phyloP scores from a whole-genome alignment of 2,329 filamentous ascomycete genomes.

The Pleomassaria siparia region DNA sequence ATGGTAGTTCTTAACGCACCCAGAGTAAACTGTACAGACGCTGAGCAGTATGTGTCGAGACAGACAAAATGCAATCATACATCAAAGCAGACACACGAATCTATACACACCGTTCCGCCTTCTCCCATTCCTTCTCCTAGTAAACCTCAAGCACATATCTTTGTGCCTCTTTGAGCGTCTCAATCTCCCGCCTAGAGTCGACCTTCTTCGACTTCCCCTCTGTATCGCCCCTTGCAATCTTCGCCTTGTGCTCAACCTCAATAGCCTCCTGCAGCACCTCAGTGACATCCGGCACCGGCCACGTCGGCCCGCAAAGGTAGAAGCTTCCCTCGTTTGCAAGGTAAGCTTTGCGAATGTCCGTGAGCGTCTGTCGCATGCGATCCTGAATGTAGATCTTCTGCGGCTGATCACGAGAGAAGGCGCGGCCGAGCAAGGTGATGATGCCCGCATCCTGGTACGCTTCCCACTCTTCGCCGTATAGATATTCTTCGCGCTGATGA shows the following conservation, averaged over 20 bases:
- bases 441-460: constrained; percentile 94
- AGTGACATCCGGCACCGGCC: constrained; percentile 97
- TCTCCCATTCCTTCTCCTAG: constrained; percentile 50
- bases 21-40: too few species aligned
- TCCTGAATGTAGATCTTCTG: constrained; percentile 99
- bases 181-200: constrained; percentile 86
- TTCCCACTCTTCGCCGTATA: constrained; percentile 99
- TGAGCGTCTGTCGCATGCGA: constrained; percentile 85
- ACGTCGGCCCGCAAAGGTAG: constrained; percentile 96
- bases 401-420: constrained; percentile 94
- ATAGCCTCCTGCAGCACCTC: constrained; percentile 93
- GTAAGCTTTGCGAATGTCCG: constrained; percentile 82
- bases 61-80: too few species aligned
- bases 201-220: constrained; percentile 66
- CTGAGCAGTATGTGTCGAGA: too few species aligned
- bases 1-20: too few species aligned
- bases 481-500: constrained; percentile 97
- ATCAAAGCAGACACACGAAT: too few species aligned
- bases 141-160: constrained; percentile 97
- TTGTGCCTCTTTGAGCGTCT: constrained; percentile 91
- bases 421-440: constrained; percentile 88
- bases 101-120: background rate
- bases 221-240: constrained; percentile 31
- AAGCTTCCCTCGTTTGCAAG: constrained; percentile 86
- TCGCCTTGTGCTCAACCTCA: constrained; percentile 67